Percentiles rank a stretch among this genome's conserved stretches.
These are phyloP conservation scores for Haplosporangium gracile DNA, from an alignment of 192 early-diverging fungal species.

Conservation along the genomic window DNA sequence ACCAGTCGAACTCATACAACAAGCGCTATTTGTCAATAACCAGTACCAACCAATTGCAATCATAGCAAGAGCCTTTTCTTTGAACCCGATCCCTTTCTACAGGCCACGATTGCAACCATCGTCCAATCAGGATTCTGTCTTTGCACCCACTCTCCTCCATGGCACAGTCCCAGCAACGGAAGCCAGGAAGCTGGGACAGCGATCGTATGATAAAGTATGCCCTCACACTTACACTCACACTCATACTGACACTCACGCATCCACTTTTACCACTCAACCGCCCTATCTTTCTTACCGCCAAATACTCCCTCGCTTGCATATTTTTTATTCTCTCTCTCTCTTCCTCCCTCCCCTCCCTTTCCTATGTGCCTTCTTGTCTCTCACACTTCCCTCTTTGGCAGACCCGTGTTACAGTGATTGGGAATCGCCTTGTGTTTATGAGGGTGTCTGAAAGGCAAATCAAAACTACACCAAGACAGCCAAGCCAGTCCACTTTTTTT, in stretches of 20 bases:
- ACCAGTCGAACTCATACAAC: no score
- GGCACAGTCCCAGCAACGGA: conserved; percentile 57
- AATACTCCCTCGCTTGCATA: background rate
- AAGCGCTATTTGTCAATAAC: background rate
- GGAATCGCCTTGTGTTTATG: conserved; percentile 4
- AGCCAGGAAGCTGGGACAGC: conserved; percentile 56
- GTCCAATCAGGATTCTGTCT: conserved; percentile 36
- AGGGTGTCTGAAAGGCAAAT: background rate
- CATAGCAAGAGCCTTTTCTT: background rate
- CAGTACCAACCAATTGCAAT: background rate
- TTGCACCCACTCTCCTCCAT: conserved; percentile 40
- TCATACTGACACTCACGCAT: background rate
- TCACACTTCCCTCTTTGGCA: background rate
- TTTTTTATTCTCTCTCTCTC: background rate
- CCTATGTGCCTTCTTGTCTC: background rate
- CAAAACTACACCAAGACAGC: background rate
- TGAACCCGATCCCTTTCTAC: background rate
- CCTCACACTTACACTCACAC: background rate
- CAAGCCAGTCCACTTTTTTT: background rate
- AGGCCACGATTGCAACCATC: conserved; percentile 9
- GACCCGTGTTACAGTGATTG: conserved; percentile 6
- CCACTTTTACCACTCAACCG: background rate
- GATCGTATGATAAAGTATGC: conserved; percentile 57
- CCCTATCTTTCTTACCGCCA: background rate
- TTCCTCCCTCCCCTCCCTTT: background rate